Percentiles rank a stretch among this genome's conserved stretches.
phyloP scores from a whole-genome alignment of 805 yeast genomes.

The Zygosaccharomyces rouxii region DNA sequence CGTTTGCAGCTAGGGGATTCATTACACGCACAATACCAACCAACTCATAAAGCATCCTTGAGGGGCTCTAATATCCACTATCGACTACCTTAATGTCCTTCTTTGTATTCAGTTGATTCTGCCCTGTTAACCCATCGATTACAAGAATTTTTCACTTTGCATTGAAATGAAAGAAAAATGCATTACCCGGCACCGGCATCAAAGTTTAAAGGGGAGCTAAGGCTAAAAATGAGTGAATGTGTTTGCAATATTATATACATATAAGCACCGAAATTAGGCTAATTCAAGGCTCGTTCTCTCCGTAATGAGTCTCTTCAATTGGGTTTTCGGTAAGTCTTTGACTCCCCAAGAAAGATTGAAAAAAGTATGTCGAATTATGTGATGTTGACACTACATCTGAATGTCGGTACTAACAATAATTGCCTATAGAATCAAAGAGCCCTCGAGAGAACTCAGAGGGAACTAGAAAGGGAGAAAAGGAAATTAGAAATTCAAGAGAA shows the following conservation, averaged over 20 bases:
- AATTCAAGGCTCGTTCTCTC: not conserved
- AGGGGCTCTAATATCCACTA: not conserved
- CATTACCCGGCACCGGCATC: too few species aligned
- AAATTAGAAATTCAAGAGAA: constrained; percentile 91
- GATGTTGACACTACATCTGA: not conserved
- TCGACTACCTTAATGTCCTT: too few species aligned
- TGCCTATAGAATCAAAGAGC: constrained; percentile 76
- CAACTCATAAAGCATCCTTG: constrained; percentile 77
- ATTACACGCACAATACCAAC: constrained; percentile 83
- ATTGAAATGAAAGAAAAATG: too few species aligned
- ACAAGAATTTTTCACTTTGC: too few species aligned
- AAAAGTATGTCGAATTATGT: constrained; percentile 40
- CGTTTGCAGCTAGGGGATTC: constrained; percentile 47
- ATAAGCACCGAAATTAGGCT: not conserved
- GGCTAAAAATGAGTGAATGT: too few species aligned
- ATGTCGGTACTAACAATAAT: not conserved
- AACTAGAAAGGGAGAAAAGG: constrained; percentile 78
- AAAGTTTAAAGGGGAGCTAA: too few species aligned
- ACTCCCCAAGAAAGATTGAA: constrained; percentile 95
- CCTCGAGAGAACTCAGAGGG: constrained; percentile 89
- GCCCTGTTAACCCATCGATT: too few species aligned
- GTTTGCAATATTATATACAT: too few species aligned
- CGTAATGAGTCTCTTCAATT: constrained; percentile 66
- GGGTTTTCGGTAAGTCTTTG: constrained; percentile 91
- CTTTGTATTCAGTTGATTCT: too few species aligned